Percentiles rank a stretch among this genome's conserved stretches.
phyloP scores from a whole-genome alignment of 2,329 filamentous ascomycete species.

The Xylaria sp. region DNA sequence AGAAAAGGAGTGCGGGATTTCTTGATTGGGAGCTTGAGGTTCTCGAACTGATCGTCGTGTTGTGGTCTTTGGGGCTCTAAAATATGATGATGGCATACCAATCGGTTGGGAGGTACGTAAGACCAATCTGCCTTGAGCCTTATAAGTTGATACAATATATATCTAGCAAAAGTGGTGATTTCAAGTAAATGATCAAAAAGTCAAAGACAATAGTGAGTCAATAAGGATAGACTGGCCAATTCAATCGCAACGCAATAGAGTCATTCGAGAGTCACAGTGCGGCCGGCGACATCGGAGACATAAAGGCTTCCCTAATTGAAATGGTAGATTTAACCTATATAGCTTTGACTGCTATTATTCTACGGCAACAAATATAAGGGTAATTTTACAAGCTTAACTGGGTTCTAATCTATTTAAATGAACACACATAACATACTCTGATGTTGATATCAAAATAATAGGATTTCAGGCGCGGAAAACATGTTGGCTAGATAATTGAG shows the following conservation, averaged over 20 bases:
- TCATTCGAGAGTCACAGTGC: constrained; percentile 4
- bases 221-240: neutral
- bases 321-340: neutral
- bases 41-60: constrained; percentile 6
- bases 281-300: constrained; percentile 27
- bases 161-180: neutral
- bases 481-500: neutral
- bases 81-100: too few species aligned
- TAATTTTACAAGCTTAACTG: too few species aligned
- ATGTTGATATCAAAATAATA: neutral
- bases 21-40: constrained; percentile 9
- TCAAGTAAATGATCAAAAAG: neutral
- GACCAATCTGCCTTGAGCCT: neutral
- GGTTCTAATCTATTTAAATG: too few species aligned
- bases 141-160: neutral
- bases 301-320: neutral
- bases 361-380: neutral
- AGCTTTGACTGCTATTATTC: neutral
- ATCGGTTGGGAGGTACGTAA: too few species aligned
- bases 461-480: neutral
- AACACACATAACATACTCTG: neutral
- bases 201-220: neutral
- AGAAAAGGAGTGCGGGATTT: constrained; percentile 3
- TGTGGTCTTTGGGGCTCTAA: constrained; percentile 1
- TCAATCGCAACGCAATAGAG: neutral